Base-by-base conservation (phyloP, 352 stramenopile genomes). In the Pythium sp. region DNA sequence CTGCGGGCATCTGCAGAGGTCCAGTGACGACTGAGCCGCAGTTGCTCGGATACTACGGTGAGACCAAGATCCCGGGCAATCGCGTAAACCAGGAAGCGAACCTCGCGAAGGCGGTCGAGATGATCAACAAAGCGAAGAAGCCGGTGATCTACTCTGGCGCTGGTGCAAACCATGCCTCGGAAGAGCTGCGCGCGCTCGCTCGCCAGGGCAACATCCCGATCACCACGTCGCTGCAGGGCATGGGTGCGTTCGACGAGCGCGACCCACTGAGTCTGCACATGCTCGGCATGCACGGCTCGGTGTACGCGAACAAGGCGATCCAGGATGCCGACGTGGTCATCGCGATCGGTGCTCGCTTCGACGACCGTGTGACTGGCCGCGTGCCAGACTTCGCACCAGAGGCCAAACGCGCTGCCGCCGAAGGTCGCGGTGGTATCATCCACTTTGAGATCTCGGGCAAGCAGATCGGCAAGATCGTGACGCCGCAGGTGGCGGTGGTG, bases 241-340 rank as follows among this genome's bases (percentile, higher is more conserved):
- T 99, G 74, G 96, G 96, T 43, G 81, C 81, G 7, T 99, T 98
- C 64, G 94, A 98, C 63, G 96, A 99, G 73, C 80, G 93, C 53
- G 88, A 98, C 75, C 79, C 88, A 49, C 87, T 99, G 20, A 97
- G 93, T 79, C 84, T 98, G 59, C 97, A 98, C 73, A 98, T 99
- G 94, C 79, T 99, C 41, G 95, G 96, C 47, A 99, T 99, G 96
- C 96, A 99, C 80, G 96, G 95, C 7, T 98, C 97, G 24, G 92
- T 96, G 51, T 98, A 97, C 69, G 95, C 96, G 47, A 99, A 99
- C 83, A 98, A 98, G 67, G 87, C 97, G 60, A 97, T 98, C 62
- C 95, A 99, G 81, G 92, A 98, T 53, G 83, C 93, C 20, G 96
- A 99, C 74, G 88, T 97, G 38, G 86, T 99, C 62, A 94, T 99